A percentile compares a stretch with the other conserved stretches of the same genome.
These are phyloP conservation scores for Puccinia coronata DNA, from an alignment of 1,284 basidiomycete genomes.

Conservation along the genomic window DNA sequence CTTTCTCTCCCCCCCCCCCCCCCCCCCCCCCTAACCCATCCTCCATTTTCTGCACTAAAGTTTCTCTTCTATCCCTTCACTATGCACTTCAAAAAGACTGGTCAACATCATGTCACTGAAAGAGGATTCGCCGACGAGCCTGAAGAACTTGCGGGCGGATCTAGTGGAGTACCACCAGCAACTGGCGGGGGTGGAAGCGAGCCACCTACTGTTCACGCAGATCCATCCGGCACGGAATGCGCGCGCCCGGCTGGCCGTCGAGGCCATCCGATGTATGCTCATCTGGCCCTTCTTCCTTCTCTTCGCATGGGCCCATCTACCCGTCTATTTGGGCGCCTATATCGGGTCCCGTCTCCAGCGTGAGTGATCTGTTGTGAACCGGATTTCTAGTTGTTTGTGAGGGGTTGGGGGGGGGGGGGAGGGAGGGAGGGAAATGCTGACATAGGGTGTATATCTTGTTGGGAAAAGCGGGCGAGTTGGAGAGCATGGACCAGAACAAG, in stretches of 20 bases:
- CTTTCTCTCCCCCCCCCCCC: too few species aligned
- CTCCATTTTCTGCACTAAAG: too few species aligned
- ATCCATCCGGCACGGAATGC: neutral
- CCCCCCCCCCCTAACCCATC: too few species aligned
- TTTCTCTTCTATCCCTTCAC: too few species aligned
- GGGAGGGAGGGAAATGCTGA: neutral
- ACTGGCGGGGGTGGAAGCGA: neutral
- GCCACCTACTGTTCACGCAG: neutral
- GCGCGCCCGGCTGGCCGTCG: neutral
- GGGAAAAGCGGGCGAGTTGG: constrained; percentile 19
- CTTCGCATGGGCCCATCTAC: constrained; percentile 21
- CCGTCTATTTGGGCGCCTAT: constrained; percentile 34
- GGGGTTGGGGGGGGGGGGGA: too few species aligned
- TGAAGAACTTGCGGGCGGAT: constrained; percentile 4
- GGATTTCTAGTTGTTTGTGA: neutral
- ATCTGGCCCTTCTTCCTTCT: constrained; percentile 32
- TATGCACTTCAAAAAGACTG: neutral
- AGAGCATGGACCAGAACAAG: constrained; percentile 43
- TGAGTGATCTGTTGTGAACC: neutral
- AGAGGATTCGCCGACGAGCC: neutral
- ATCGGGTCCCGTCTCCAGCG: constrained; percentile 40
- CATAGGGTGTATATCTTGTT: neutral
- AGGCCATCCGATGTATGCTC: neutral
- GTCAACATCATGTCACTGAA: constrained; percentile 28
- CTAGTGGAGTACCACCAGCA: constrained; percentile 17